Percentiles rank a stretch among this genome's conserved stretches.
These are phyloP conservation scores for Melastoma candidum DNA, from an alignment of 441 rosid species.

Conservation along the genomic window DNA sequence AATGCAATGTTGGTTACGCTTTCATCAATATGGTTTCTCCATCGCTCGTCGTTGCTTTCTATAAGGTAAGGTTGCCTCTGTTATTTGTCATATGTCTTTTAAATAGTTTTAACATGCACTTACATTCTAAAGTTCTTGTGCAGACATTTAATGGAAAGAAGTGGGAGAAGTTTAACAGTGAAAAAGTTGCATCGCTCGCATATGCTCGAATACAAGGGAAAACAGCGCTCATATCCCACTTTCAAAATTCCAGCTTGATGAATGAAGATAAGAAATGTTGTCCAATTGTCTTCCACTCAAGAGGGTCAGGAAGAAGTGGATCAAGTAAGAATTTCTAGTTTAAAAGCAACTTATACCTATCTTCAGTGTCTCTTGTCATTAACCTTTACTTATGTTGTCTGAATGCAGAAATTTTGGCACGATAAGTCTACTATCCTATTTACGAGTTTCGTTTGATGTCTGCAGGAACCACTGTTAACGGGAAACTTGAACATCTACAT, in stretches of 20 bases:
- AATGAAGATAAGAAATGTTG: conserved; percentile 99
- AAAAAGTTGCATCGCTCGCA: conserved; percentile 95
- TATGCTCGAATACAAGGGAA: conserved; percentile 98
- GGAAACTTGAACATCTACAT: conserved; percentile 35
- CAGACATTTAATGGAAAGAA: conserved; percentile 97
- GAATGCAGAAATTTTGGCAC: too few species aligned
- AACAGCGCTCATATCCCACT: conserved; percentile 85
- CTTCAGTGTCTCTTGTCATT: too few species aligned
- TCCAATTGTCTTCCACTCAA: conserved; percentile 69
- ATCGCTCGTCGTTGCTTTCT: conserved; percentile 61
- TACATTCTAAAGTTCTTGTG: background rate
- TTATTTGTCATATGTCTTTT: conserved; percentile 1
- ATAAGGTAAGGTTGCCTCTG: conserved; percentile 36
- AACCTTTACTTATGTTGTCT: too few species aligned
- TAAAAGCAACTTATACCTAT: too few species aligned
- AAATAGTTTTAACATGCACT: too few species aligned
- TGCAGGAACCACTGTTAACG: conserved; percentile 33
- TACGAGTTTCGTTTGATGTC: too few species aligned
- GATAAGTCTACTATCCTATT: too few species aligned
- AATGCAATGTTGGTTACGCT: conserved; percentile 85
- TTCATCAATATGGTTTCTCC: conserved; percentile 83
- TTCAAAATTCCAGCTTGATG: conserved; percentile 99
- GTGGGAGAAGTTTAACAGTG: conserved; percentile 99
- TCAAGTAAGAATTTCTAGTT: conserved; percentile 36
- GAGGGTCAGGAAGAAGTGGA: conserved; percentile 47